These are phyloP conservation scores for Medicago arabica DNA, from an alignment of 306 rosid species.

Conservation along the genomic window DNA sequence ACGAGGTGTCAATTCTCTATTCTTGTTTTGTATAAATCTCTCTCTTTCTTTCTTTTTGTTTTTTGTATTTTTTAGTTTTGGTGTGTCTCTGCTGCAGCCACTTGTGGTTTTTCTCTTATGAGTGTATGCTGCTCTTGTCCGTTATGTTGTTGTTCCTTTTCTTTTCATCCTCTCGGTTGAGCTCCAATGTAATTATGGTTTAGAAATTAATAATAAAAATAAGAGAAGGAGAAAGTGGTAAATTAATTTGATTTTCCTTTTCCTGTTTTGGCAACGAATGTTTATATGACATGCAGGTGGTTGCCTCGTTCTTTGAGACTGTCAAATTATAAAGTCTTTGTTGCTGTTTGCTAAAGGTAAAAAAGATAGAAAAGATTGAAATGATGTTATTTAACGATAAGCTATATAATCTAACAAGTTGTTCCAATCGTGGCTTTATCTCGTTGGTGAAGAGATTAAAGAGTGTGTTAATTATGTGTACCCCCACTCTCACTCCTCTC, in stretches of 20 bases:
- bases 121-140: slow-evolving; percentile 39
- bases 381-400: slow-evolving; percentile 22
- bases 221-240: slow-evolving; percentile 24
- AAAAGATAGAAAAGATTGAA: slow-evolving; percentile 26
- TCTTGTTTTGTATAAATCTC: slow-evolving; percentile 16
- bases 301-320: background rate
- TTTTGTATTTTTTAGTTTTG: background rate
- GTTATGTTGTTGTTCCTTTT: background rate
- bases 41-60: background rate
- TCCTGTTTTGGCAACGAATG: slow-evolving; percentile 1
- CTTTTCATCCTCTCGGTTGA: slow-evolving; percentile 17
- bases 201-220: slow-evolving; percentile 14
- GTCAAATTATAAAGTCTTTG: background rate
- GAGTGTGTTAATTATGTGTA: slow-evolving; percentile 4
- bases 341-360: background rate
- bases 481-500: background rate
- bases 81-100: slow-evolving; percentile 33
- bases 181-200: slow-evolving; percentile 47
- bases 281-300: slow-evolving; percentile 6
- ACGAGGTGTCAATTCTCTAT: background rate
- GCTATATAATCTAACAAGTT: background rate
- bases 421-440: slow-evolving; percentile 8
- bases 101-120: slow-evolving; percentile 53
- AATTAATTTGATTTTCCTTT: background rate
- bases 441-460: slow-evolving; percentile 6